phyloP scores from a whole-genome alignment of 2,329 filamentous ascomycete genomes.

The Tolypocladium capitatum region DNA sequence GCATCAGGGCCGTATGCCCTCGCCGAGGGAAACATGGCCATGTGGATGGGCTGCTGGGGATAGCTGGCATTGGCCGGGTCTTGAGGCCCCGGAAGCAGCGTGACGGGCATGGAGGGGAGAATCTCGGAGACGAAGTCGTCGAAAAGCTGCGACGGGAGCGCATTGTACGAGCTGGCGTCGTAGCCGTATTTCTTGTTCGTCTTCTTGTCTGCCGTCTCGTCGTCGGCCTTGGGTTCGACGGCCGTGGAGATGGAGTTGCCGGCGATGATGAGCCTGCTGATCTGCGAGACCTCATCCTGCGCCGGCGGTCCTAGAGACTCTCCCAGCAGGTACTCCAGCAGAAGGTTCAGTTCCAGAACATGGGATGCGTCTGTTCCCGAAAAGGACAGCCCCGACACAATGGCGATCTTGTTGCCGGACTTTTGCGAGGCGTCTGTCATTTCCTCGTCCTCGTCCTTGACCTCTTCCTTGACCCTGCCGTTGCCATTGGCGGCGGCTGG shows the following conservation, averaged over 20 bases:
- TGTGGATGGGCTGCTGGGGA: slow-evolving; percentile 85
- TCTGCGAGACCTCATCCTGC: slow-evolving; percentile 48
- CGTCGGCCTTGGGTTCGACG: slow-evolving; percentile 18
- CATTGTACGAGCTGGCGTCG: slow-evolving; percentile 78
- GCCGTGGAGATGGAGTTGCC: slow-evolving; percentile 77
- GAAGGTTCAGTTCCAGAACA: slow-evolving; percentile 59
- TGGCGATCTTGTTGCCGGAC: slow-evolving; percentile 52
- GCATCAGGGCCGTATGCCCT: slow-evolving; percentile 50
- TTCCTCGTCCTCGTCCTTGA: slow-evolving; percentile 32
- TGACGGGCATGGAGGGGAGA: slow-evolving; percentile 77
- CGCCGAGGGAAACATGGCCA: slow-evolving; percentile 74
- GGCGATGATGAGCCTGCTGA: slow-evolving; percentile 79
- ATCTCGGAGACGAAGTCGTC: slow-evolving; percentile 73
- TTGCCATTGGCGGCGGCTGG: slow-evolving; percentile 18
- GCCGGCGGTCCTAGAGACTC: slow-evolving; percentile 52
- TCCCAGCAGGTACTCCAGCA: slow-evolving; percentile 79
- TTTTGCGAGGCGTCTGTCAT: slow-evolving; percentile 37
- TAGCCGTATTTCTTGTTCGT: slow-evolving; percentile 79
- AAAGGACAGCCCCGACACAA: slow-evolving; percentile 80
- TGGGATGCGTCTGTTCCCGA: slow-evolving; percentile 61
- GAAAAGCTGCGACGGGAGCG: slow-evolving; percentile 68
- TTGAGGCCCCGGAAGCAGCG: slow-evolving; percentile 67
- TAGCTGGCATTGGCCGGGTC: slow-evolving; percentile 85
- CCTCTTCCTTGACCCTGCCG: slow-evolving; percentile 19
- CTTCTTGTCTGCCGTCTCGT: slow-evolving; percentile 32